A percentile compares a stretch with the other conserved stretches of the same genome.
These are phyloP conservation scores for Nemania diffusa DNA, from an alignment of 2,329 filamentous ascomycete genomes.

Conservation along the genomic window DNA sequence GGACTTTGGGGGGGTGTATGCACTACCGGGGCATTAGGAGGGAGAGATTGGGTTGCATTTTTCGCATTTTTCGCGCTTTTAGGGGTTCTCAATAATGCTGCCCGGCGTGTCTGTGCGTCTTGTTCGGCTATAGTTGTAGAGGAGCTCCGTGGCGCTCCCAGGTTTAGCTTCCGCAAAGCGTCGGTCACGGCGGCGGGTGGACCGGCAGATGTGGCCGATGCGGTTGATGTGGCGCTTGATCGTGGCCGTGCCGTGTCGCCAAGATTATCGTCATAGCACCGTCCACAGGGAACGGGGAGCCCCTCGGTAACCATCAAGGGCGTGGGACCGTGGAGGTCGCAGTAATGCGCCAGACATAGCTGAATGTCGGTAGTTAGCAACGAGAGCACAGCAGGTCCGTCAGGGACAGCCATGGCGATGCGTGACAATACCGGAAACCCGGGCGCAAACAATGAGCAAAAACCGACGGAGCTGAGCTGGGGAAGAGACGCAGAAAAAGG, in stretches of 20 bases:
- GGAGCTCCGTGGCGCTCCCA: constrained; percentile 55
- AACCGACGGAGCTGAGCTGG: neutral
- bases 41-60: constrained; percentile 25
- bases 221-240: constrained; percentile 53
- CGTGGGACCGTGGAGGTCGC: constrained; percentile 75
- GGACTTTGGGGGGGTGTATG: constrained; percentile 70
- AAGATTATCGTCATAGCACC: constrained; percentile 63
- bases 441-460: constrained; percentile 20
- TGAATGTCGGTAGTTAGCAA: constrained; percentile 60
- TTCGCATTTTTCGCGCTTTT: constrained; percentile 38
- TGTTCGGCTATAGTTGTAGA: constrained; percentile 58
- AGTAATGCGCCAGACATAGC: constrained; percentile 77
- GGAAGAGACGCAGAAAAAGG: neutral
- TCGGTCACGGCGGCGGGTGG: constrained; percentile 57
- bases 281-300: constrained; percentile 67
- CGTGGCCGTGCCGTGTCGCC: constrained; percentile 53
- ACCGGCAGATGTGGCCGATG: constrained; percentile 45
- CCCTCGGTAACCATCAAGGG: constrained; percentile 77
- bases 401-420: constrained; percentile 42
- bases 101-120: constrained; percentile 57
- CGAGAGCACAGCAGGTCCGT: constrained; percentile 40
- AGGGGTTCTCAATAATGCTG: constrained; percentile 56
- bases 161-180: constrained; percentile 59
- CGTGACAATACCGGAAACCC: constrained; percentile 23
- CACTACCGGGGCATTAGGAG: constrained; percentile 54